phyloP scores from a whole-genome alignment of 345 rosid species.

The Cardamine occulta region DNA sequence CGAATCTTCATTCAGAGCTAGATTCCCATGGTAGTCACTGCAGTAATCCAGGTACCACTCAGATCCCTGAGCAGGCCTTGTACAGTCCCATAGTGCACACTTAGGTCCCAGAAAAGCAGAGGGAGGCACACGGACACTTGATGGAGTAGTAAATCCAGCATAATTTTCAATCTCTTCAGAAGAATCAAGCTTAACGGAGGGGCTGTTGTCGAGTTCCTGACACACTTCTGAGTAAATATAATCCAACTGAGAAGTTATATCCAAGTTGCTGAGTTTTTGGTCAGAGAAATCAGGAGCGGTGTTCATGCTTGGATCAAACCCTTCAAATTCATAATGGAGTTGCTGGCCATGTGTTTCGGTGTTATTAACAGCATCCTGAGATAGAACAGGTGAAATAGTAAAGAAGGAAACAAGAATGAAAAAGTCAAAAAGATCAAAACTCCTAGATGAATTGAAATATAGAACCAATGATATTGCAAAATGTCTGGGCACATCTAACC shows the following conservation, averaged over 20 bases:
- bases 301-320: slow-evolving; percentile 51
- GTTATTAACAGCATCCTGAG: slow-evolving; percentile 53
- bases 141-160: slow-evolving; percentile 46
- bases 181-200: slow-evolving; percentile 44
- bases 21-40: slow-evolving; percentile 68
- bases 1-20: slow-evolving; percentile 65
- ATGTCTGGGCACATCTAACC: not conserved
- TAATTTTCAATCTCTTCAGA: slow-evolving; percentile 43
- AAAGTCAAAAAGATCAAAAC: not conserved
- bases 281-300: slow-evolving; percentile 44
- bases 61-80: slow-evolving; percentile 76
- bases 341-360: slow-evolving; percentile 44
- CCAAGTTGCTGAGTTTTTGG: slow-evolving; percentile 43
- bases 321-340: slow-evolving; percentile 44
- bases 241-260: slow-evolving; percentile 55
- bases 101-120: slow-evolving; percentile 85
- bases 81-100: slow-evolving; percentile 94
- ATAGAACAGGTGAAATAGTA: slow-evolving; percentile 24
- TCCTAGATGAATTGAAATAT: not conserved
- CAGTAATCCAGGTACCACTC: slow-evolving; percentile 69
- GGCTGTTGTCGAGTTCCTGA: slow-evolving; percentile 53
- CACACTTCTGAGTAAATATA: slow-evolving; percentile 50
- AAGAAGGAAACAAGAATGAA: slow-evolving; percentile 9
- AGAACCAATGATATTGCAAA: slow-evolving; percentile 18
- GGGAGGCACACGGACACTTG: slow-evolving; percentile 60